Evolutionary conservation across 305 asterid genomes (phyloP).

Genomic region (Fraxinus sp.): DNA sequence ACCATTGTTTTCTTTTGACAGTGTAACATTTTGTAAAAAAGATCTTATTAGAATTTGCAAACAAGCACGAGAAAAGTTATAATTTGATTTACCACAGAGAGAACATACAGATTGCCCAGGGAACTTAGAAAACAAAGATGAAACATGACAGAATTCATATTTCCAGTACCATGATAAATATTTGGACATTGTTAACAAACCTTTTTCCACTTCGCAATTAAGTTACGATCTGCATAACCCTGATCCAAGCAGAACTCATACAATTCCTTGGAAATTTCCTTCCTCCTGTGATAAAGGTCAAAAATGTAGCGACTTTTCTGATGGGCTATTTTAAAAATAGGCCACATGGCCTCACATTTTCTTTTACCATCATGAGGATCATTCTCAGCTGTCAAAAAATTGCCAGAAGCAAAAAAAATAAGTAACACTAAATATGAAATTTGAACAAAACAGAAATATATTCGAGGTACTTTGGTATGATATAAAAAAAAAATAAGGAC

Average conservation of each 20-base stretch:
- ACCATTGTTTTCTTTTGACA: neutral
- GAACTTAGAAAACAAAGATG: neutral
- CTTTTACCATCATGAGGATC: constrained; percentile 77
- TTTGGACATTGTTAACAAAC: constrained; percentile 21
- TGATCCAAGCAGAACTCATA: constrained; percentile 84
- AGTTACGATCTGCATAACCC: constrained; percentile 75
- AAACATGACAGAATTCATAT: neutral
- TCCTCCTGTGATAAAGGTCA: constrained; percentile 73
- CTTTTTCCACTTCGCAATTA: constrained; percentile 81
- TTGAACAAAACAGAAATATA: neutral
- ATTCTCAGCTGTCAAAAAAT: constrained; percentile 56
- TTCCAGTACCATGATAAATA: neutral
- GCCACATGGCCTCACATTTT: constrained; percentile 81
- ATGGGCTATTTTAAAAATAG: constrained; percentile 80
- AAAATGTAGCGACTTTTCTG: constrained; percentile 78
- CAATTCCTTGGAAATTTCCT: constrained; percentile 75
- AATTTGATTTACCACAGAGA: neutral
- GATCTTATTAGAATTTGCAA: neutral
- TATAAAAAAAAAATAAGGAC: constrained; percentile 23
- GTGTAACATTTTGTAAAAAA: neutral
- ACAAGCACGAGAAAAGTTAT: neutral
- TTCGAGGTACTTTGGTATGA: neutral
- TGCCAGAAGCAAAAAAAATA: neutral
- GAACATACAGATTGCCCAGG: neutral
- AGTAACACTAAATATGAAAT: neutral